Evolutionary conservation across 2,329 filamentous ascomycete species (phyloP), one percentile per base, ranked within the genome.

Genomic region (Thermothelomyces thermophilus): DNA sequence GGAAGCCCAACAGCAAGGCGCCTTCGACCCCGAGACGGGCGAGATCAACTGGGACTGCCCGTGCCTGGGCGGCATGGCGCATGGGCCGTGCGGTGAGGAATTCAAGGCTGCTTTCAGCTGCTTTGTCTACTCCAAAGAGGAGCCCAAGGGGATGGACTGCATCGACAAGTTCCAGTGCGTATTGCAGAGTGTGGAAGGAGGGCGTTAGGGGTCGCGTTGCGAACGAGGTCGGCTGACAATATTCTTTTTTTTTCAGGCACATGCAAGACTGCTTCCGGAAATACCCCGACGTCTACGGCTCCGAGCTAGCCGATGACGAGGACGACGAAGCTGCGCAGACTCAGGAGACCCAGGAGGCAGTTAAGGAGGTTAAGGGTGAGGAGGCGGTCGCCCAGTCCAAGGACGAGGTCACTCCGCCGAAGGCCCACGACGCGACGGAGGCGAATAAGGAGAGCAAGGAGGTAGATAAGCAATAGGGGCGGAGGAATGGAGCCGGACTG

Each of bases 41-140:
- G 93, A 98, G 77, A 98, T 98, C 72, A 98, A 98, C 76, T 98
- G 93, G 93, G 93, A 97, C 67, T 98, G 93, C 70, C 93, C 93
- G 14, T 98, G 93, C 68, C 74, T 98, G 30, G 93, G 93, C 42
- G 93, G 93, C 46, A 98, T 98, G 93, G 93, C 93, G 7, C 73
- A 95, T 64, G 93, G 93, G 0, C 93, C 93, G 47, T 98, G 93
- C 66, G 93, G 93, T 41, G 88, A 94, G 66, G 84, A 97, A 64
- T 98, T 98, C 79, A 90, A 85, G 74, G 83, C 84, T 20, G 93
- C 93, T 0, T 98, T 98, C 63, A 95, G 90, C 79, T 98, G 93
- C 73, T 98, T 98, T 63, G 90, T 98, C n/a, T 93, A 84, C 72
- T 95, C 88, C 3, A 83, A 81, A 36, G 88, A 95, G 66, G 93